Base-by-base conservation (phyloP, 148 eudicot genomes). In the Dianthus caryophyllus region DNA sequence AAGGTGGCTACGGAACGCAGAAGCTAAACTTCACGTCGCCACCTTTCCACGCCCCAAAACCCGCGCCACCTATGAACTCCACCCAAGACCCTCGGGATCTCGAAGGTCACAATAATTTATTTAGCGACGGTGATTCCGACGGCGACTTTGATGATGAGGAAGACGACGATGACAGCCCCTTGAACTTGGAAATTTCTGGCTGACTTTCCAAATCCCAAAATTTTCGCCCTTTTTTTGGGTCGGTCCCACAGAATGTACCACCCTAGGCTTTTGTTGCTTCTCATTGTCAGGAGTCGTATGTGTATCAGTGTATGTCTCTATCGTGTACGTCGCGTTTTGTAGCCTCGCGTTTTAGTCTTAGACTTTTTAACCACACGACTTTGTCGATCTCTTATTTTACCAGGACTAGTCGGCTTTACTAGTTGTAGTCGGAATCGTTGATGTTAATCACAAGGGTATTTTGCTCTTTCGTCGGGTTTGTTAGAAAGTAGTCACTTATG, bases 51-150 rank as follows among this genome's bases (percentile, higher is more conserved):
- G 73, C 80, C 80, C 11, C 65, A 79, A 8, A 79, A 79, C 76
- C 46, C 73, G 65, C 64, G 65, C 64, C 80, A 71, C 47, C 82
- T n/a, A 55, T 79, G 69, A 76, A 75, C 74, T 72, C 82, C 69
- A 48, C 67, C 70, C 85, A 80, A 11, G 71, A 69, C 66, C 56
- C 81, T 25, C 80, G 73, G 67, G 75, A 75, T 53, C 57, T 76
- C 0, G 77, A 77, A 50, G 44, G 71, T 25, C 84, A 78, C 79
- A 76, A 65, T 43, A 80, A 77, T 54, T 26, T 61, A 51, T 68
- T 81, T 46, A 58, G 84, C 31, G 86, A 82, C 17, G 83, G 76
- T 24, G 94, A 83, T 56, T 76, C 82, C 71, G 83, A 79, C 30
- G 61, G 29, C 18, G 64, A 60, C 10, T 60, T 60, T 15, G 79